Base-by-base conservation (phyloP, 345 rosid species). In the Limnanthes douglasii region DNA sequence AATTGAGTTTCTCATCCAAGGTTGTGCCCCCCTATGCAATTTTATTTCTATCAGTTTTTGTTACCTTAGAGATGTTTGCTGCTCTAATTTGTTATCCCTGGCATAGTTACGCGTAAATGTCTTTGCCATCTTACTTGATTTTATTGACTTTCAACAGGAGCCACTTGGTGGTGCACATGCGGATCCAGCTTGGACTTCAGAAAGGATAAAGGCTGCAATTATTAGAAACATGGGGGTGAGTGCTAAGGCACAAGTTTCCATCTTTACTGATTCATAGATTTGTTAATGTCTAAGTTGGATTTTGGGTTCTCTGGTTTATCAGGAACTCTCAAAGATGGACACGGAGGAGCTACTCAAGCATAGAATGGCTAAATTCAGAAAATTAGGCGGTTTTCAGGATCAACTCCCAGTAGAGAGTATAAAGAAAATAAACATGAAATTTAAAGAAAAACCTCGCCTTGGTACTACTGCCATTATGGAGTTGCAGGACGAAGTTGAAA, bases 121-220 rank as follows among this genome's bases (percentile, higher is more conserved):
- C 20, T 5, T 2, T 29, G 31, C 10, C 50, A 48, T 48, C 45
- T 37, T 15, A 51, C 49, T 8, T 9, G 35, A 11, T 4, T 28
- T 51, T 29, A 15, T 28, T 21, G 24, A 20, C 31, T 12, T 50
- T 53, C 35, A 14, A 51, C 64, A 86, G 96, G 96, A 86, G 56
- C 96, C 96, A 7, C 78, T 81, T 43, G 96, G 92, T 32, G 96
- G 96, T 16, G 96, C 96, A 17, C 92, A 86, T 62, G 74, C 84
- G 22, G 86, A 81, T 68, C 84, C 96, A 9, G 48, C 66, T 21
- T 78, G 92, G 96, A 78, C 96, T 30, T 81, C 96, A 20, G 78
- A 70, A 48, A 83, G 68, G 64, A 86, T 86, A 53, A 86, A 81
- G 72, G 58, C 51, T 31, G 84, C 84, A 31, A 71, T 86, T 56